Base-by-base conservation (phyloP, 2,329 filamentous ascomycete species). In the Ophiostoma sp. region DNA sequence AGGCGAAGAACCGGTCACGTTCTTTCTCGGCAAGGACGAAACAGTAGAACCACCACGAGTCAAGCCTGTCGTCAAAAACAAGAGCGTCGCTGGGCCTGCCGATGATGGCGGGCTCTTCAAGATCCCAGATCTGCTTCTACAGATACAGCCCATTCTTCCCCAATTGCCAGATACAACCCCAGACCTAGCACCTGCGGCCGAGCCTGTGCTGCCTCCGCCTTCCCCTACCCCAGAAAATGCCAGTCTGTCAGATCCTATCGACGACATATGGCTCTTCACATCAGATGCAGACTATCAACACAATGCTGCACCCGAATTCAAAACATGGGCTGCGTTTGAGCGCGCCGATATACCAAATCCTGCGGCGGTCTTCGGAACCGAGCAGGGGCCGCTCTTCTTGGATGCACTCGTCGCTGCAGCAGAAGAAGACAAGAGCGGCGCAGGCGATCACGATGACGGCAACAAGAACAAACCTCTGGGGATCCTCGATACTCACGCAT, bases 251-350 rank as follows among this genome's bases (percentile, higher is more conserved):
- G 60, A 45, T 27, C 62, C 18, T 18, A 55, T 36, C 2, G 73
- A 73, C 2, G 80, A 85, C 52, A 71, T 83, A 1, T 89, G 87
- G 86, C 76, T 82, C 47, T 73, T 77, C 0, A 74, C 78, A 1
- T 77, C 77, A 0, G 77, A 80, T 7, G 74, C 77, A 12, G 70
- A 74, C 9, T 65, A 73, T 1, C 2, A 72, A n/a, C 75, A 75
- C 4, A 66, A 38, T 5, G 40, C 45, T 0, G 36, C 70, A 5
- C 77, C 81, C 6, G 76, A 79, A 52, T 86, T 87, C 73, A 84
- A 83, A 70, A 89, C 88, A 0, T 95, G 91, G 91, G 87, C 92
- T 72, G 79, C 77, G 1, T 93, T 93, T 73, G 78, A 82, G 1
- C 75, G 73, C 77, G 0, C 75, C 79, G n/a, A 72, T 40, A 38